phyloP scores from a whole-genome alignment of 768 basidiomycete genomes.

The Lactarius akahatsu region DNA sequence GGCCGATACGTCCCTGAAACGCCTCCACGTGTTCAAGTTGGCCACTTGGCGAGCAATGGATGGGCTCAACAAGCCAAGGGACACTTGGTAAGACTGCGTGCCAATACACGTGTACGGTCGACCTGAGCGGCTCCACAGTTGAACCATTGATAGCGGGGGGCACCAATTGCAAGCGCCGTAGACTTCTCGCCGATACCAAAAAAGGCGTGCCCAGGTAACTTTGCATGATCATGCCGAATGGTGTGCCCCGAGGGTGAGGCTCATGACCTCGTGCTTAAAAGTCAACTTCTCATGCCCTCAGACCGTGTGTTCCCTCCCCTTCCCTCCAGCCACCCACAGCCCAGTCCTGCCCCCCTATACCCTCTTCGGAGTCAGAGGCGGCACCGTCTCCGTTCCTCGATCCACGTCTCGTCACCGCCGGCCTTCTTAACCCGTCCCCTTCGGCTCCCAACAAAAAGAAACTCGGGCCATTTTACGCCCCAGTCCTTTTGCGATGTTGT shows the following conservation, averaged over 20 bases:
- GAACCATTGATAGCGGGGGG: background rate
- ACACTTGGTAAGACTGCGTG: background rate
- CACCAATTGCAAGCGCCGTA: background rate
- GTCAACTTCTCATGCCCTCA: background rate
- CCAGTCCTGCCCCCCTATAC: background rate
- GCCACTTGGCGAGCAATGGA: background rate
- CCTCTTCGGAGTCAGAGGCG: background rate
- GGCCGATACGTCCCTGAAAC: background rate
- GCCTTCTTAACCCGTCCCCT: background rate
- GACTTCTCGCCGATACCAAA: background rate
- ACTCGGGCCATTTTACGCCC: background rate
- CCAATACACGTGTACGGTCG: background rate
- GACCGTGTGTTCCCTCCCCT: background rate
- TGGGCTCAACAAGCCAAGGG: background rate
- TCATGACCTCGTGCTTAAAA: constrained; percentile 5
- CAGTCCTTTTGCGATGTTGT: background rate
- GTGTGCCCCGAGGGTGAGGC: background rate
- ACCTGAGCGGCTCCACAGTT: background rate
- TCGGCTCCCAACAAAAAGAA: background rate
- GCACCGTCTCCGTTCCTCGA: background rate
- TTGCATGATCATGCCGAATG: background rate
- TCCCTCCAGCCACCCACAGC: background rate
- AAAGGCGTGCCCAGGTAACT: background rate
- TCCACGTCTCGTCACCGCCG: background rate
- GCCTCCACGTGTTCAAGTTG: background rate